Base-by-base conservation (phyloP, 2,329 filamentous ascomycete genomes). In the Calcarisporium arbuscula region DNA sequence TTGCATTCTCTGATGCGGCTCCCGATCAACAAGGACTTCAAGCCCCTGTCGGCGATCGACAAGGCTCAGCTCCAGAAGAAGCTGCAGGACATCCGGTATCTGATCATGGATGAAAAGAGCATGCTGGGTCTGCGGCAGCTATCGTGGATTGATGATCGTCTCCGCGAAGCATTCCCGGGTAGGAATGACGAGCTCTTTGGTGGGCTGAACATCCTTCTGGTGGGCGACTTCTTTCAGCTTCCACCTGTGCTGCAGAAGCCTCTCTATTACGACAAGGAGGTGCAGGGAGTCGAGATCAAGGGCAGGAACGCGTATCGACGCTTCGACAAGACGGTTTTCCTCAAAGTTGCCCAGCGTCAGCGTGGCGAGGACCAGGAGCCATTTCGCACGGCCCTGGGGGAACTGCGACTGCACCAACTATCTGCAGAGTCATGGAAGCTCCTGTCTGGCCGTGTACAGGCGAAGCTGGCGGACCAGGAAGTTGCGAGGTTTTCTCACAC, bases 391-490 rank as follows among this genome's bases (percentile, higher is more conserved):
- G 30, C 19, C 26, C 30, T 33, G 14, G 19, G 30, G 30, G 30
- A 33, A 33, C 20, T 33, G 19, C 30, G 30, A 21, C 30, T 33
- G 30, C 30, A 23, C 30, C 30, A 25, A 33, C 30, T 33, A 33
- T 33, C 30, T 17, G 15, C 14, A 15, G 30, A 33, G 30, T 33
- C 30, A 19, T 33, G 30, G 30, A 32, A n/a, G n/a, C n/a, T n/a
- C n/a, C n/a, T n/a, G n/a, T n/a, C n/a, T n/a, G n/a, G n/a, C 30
- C 30, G 30, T 15, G 30, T 33, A 18, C 30, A 33, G 20, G 31
- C 17, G 26, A 33, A 33, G 30, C 30, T 33, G 26, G 30, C 22
- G 19, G 30, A 33, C 26, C 30, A 21, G 19, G 30, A 33, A 21
- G 30, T 33, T 21, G 30, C 30, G n/a, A 33, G 30, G 20, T 33